A percentile compares a stretch with the other conserved stretches of the same genome.
phyloP scores from a whole-genome alignment of 306 rosid species.

The Citrullus amarus region DNA sequence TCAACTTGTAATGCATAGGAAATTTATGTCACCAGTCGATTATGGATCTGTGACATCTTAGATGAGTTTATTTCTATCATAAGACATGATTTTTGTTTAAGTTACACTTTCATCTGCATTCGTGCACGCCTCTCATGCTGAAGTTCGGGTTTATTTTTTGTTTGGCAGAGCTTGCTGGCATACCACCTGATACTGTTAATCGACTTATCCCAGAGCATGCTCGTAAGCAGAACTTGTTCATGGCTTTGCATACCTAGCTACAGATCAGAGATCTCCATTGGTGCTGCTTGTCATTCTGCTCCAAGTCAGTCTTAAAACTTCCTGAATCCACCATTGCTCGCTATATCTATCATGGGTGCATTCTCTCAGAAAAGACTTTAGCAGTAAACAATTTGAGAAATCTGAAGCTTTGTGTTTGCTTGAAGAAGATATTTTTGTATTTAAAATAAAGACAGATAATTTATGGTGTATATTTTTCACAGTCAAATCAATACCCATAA shows the following conservation, averaged over 20 bases:
- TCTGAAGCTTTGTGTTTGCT: conserved; percentile 10
- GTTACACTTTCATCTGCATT: background rate
- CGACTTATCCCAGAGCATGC: conserved; percentile 96
- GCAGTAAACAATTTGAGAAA: conserved; percentile 2
- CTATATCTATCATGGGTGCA: background rate
- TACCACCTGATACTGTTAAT: conserved; percentile 51
- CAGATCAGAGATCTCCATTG: conserved; percentile 1
- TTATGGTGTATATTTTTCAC: conserved; percentile 8
- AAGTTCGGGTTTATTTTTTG: conserved; percentile 5
- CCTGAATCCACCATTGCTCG: background rate
- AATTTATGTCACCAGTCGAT: background rate
- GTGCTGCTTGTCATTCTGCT: conserved; percentile 4
- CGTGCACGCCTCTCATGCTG: background rate
- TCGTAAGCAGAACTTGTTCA: conserved; percentile 85
- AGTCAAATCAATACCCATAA: conserved; percentile 7
- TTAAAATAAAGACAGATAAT: conserved; percentile 7
- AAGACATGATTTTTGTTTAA: background rate
- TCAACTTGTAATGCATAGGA: background rate
- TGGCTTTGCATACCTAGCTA: conserved; percentile 85
- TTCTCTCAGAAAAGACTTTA: background rate
- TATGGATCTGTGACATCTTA: background rate
- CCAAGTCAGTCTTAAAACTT: conserved; percentile 3
- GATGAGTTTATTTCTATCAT: background rate
- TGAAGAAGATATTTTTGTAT: conserved; percentile 12
- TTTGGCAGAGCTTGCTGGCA: conserved; percentile 71